These are phyloP conservation scores for Roridomyces roridus DNA, from an alignment of 768 basidiomycete species.

Conservation along the genomic window DNA sequence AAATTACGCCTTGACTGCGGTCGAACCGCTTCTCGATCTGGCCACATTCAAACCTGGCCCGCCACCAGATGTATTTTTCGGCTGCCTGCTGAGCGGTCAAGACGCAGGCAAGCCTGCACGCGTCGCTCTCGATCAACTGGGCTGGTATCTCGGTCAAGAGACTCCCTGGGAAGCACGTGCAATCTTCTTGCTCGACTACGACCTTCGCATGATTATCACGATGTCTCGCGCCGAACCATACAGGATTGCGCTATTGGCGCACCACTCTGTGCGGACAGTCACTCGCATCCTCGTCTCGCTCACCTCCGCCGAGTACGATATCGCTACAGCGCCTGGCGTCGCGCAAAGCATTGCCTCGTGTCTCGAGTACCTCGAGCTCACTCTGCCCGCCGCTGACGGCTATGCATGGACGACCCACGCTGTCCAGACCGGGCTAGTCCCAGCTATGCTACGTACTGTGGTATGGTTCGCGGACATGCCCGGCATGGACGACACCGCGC, in stretches of 20 bases:
- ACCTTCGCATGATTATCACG: conserved; percentile 16
- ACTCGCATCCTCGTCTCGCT: conserved; percentile 23
- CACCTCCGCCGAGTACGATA: conserved; percentile 12
- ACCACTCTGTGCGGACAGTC: conserved; percentile 17
- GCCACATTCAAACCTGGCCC: conserved; percentile 11
- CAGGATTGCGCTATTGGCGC: conserved; percentile 5
- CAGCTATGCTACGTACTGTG: conserved; percentile 17
- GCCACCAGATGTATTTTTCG: conserved; percentile 16
- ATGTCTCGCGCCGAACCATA: conserved; percentile 16
- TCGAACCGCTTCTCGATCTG: conserved; percentile 24
- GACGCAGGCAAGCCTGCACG: conserved; percentile 18
- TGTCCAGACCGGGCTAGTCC: conserved; percentile 21
- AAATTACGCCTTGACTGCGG: conserved; percentile 10
- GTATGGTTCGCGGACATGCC: conserved; percentile 22
- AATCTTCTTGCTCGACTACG: conserved; percentile 23
- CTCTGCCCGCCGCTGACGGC: conserved; percentile 13
- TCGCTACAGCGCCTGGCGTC: conserved; percentile 9
- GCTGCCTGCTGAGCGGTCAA: conserved; percentile 13
- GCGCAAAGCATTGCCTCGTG: conserved; percentile 14
- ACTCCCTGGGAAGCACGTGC: conserved; percentile 11
- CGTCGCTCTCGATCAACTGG: conserved; percentile 18
- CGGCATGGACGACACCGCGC: conserved; percentile 7
- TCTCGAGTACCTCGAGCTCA: conserved; percentile 14
- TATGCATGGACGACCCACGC: conserved; percentile 24
- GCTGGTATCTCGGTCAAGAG: conserved; percentile 11